These are phyloP conservation scores for Omphalotus olearius DNA, from an alignment of 1,284 basidiomycete genomes.

Conservation along the genomic window DNA sequence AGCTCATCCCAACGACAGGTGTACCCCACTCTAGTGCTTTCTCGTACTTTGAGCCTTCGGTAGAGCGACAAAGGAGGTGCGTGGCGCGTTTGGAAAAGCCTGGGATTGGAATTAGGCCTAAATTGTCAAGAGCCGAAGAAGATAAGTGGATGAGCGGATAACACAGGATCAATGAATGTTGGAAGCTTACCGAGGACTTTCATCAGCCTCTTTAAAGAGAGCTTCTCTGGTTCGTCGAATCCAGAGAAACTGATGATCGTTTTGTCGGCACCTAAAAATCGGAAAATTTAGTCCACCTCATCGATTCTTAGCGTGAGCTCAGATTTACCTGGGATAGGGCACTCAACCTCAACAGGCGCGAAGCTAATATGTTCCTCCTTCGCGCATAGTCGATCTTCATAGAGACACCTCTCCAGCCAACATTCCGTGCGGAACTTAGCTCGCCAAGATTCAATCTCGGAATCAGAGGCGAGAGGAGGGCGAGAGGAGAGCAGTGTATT, in stretches of 20 bases:
- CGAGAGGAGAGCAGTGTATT: conserved; percentile 38
- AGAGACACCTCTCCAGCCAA: conserved; percentile 77
- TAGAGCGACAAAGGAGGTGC: conserved; percentile 69
- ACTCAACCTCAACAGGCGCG: conserved; percentile 47
- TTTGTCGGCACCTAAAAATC: conserved; percentile 40
- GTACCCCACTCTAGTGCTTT: conserved; percentile 71
- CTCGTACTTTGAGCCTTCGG: conserved; percentile 63
- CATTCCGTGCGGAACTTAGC: conserved; percentile 70
- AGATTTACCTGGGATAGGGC: conserved; percentile 48
- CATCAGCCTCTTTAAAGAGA: conserved; percentile 56
- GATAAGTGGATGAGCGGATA: too few relatives aligned
- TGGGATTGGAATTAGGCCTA: conserved; percentile 52
- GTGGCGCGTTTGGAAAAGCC: conserved; percentile 62
- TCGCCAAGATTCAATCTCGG: conserved; percentile 26
- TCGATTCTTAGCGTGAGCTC: too few relatives aligned
- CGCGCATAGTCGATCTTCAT: conserved; percentile 57
- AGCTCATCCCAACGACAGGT: conserved; percentile 55
- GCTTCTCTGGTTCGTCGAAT: conserved; percentile 58
- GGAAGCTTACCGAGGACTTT: conserved; percentile 52
- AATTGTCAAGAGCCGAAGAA: conserved; percentile 1
- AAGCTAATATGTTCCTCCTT: conserved; percentile 61
- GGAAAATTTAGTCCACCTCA: too few relatives aligned
- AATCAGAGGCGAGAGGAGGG: not conserved
- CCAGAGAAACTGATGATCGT: conserved; percentile 66
- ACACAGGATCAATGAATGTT: not conserved